Percentiles rank a stretch among this genome's conserved stretches.
Evolutionary conservation across 2,329 filamentous ascomycete genomes (phyloP).

Genomic region (Fusarium sp.): DNA sequence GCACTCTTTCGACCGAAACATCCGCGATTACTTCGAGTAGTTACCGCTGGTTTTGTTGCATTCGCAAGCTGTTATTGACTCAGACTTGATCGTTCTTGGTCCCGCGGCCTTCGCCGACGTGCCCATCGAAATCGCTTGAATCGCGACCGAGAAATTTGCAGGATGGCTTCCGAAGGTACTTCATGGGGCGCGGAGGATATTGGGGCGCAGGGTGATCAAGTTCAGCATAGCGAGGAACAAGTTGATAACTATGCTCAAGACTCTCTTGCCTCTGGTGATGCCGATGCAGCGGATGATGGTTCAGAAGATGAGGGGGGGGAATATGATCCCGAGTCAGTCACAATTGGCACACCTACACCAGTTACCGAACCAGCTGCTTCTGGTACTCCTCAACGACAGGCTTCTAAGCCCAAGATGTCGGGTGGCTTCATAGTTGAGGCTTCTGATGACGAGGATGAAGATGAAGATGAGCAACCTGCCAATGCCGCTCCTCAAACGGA

Average conservation of each 20-base stretch:
- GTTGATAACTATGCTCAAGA: slow-evolving; percentile 62
- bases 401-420: slow-evolving; percentile 67
- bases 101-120: slow-evolving; percentile 22
- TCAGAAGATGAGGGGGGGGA: slow-evolving; percentile 66
- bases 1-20: slow-evolving; percentile 10
- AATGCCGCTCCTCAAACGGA: slow-evolving; percentile 31
- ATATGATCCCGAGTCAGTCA: slow-evolving; percentile 69
- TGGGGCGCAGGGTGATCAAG: slow-evolving; percentile 66
- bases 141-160: slow-evolving; percentile 30
- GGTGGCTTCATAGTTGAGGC: slow-evolving; percentile 71
- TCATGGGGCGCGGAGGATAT: slow-evolving; percentile 66
- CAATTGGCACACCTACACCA: slow-evolving; percentile 56
- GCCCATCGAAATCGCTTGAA: slow-evolving; percentile 16
- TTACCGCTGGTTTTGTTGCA: neutral
- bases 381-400: slow-evolving; percentile 45
- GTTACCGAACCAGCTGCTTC: slow-evolving; percentile 46
- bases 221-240: slow-evolving; percentile 66
- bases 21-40: neutral
- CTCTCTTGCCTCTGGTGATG: slow-evolving; percentile 62
- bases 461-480: slow-evolving; percentile 53
- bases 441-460: slow-evolving; percentile 70
- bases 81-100: slow-evolving; percentile 7
- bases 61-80: slow-evolving; percentile 4
- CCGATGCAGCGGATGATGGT: slow-evolving; percentile 60
- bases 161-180: slow-evolving; percentile 56